Evolutionary conservation across 306 rosid genomes (phyloP).

Genomic region (Vigna radiata): DNA sequence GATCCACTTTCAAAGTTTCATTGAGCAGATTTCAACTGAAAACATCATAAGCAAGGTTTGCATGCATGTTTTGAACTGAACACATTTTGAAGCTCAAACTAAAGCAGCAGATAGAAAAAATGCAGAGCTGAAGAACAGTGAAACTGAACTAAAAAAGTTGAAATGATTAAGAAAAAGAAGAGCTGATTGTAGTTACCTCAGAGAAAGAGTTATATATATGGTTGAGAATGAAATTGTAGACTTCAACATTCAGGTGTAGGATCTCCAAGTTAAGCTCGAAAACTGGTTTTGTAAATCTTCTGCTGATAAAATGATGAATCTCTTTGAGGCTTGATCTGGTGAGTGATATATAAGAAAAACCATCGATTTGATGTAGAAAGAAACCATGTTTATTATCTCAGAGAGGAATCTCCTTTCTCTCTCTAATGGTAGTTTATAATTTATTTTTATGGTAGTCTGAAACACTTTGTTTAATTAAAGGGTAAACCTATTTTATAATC

Average conservation of each 20-base stretch:
- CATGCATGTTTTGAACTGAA: constrained; percentile 7
- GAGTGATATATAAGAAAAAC: constrained; percentile 39
- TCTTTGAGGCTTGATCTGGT: constrained; percentile 47
- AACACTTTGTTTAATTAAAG: constrained; percentile 46
- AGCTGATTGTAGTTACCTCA: constrained; percentile 34
- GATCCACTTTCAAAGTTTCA: constrained; percentile 32
- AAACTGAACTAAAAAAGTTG: not conserved
- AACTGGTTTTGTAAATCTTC: not conserved
- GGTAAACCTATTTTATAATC: constrained; percentile 18
- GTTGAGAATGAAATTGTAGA: constrained; percentile 20
- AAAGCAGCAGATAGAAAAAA: not conserved
- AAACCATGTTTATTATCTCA: not conserved
- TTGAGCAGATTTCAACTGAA: constrained; percentile 11
- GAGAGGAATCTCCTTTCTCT: constrained; percentile 53
- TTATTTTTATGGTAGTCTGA: constrained; percentile 50
- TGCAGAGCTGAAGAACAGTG: not conserved
- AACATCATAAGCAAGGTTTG: not conserved
- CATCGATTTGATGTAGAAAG: constrained; percentile 31
- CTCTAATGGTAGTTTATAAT: constrained; percentile 42
- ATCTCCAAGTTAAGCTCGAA: constrained; percentile 28
- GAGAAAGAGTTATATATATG: not conserved
- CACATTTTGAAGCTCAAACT: not conserved
- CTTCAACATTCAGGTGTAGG: not conserved
- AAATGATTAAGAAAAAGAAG: constrained; percentile 1
- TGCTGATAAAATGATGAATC: constrained; percentile 36